Evolutionary conservation across 2,329 filamentous ascomycete species (phyloP), one percentile per base, ranked within the genome.

Genomic region (Pyrenochaeta sp.): DNA sequence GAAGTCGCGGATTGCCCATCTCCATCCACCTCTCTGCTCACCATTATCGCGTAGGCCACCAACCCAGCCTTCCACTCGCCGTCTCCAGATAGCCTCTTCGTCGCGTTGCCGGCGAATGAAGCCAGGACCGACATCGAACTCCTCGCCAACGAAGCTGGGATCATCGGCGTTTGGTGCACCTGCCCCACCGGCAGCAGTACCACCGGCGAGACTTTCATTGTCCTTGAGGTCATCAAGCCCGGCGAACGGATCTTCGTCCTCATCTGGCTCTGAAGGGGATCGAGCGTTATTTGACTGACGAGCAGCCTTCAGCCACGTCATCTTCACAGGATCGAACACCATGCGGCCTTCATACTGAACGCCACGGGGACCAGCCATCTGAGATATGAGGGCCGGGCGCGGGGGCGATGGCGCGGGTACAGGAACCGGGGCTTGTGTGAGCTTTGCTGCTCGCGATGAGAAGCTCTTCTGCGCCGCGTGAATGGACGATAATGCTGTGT

Each of bases 301-400:
- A 19, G 63, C 59, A 2, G 94, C 78, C 71, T 96, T 96, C 43
- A 97, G 81, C 94, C 94, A 99, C 69, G 91, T 95, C 93, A 99
- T 97, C 60, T 90, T 90, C 51, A 90, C 87, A 3, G 94, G 94
- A 66, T 99, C 94, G 68, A 97, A 99, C 7, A 97, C 88, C 94
- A 99, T 99, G 58, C 91, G 90, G n/a, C 91, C 89, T 44, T 96
- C 91, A 23, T 96, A 88, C 72, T 96, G 92, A 10, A 96, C 88
- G 50, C 90, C 92, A 63, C 93, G 89, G 49, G 87, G 68, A 18
- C 59, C 86, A 41, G 88, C 89, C 55, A 96, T 89, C 55, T 96
- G 94, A 34, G 91, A 91, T 61, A 99, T 99, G 13, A 99, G 81
- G 5, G 93, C 91, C 7, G 90, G 77, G 79, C 49, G 86, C 73